Conservation (phyloP, 805 yeast genomes). For the Wickerhamiella lipophila region DNA sequence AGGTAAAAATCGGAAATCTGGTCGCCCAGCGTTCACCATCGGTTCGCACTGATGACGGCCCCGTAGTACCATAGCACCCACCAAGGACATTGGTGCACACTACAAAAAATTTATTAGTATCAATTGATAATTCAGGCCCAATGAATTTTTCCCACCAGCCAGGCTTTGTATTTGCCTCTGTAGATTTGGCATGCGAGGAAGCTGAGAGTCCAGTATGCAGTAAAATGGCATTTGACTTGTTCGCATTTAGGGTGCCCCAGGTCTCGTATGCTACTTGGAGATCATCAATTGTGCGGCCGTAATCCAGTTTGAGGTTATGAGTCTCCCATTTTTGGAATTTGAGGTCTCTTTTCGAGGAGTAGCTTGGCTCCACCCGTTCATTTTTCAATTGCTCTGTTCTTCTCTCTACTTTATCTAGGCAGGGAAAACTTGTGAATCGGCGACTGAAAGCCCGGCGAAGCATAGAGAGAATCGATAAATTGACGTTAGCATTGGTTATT, state of each 20-base stretch:
- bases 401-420: conserved; percentile 62
- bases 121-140: conserved; percentile 67
- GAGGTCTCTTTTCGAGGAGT: conserved; percentile 30
- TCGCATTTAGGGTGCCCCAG: conserved; percentile 66
- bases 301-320: conserved; percentile 50
- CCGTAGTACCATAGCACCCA: conserved; percentile 91
- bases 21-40: conserved; percentile 62
- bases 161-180: conserved; percentile 47
- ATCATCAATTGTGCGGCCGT: conserved; percentile 65
- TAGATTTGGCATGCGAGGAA: conserved; percentile 85
- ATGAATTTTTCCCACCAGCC: conserved; percentile 98
- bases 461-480: background rate
- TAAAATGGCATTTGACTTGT: conserved; percentile 58
- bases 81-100: conserved; percentile 88
- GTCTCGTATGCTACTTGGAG: conserved; percentile 83
- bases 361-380: conserved; percentile 61
- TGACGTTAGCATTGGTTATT: background rate
- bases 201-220: conserved; percentile 89
- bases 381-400: conserved; percentile 28
- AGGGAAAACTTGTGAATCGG: conserved; percentile 47
- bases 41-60: conserved; percentile 75
- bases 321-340: conserved; percentile 41
- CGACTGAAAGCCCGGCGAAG: background rate
- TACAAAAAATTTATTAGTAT: conserved; percentile 68
- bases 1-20: conserved; percentile 70